Evolutionary conservation across 768 basidiomycete species (phyloP), one percentile per base, ranked within the genome.

Genomic region (Myochromella boudieri): DNA sequence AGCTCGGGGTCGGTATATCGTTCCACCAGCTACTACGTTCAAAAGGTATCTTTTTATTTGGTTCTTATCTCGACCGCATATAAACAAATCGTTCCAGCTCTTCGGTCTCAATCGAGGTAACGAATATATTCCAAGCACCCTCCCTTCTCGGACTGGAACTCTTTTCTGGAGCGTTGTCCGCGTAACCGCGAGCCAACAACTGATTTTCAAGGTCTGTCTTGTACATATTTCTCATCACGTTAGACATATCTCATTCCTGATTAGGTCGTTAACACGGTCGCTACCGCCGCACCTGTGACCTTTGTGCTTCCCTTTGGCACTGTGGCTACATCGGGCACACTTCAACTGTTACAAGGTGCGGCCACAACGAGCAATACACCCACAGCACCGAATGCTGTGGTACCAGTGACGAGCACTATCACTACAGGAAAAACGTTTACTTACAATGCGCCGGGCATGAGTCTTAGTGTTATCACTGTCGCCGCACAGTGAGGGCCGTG

Each of bases 81-180:
- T 25, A 36, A 24, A 42, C 5, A 7, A 21, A 9, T 11, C 9
- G 5, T 18, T 4, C 24, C 51, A 86, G 84, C 69, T 87, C 27
- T 86, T 86, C 68, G 78, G 81, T 44, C 51, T 72, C n/a, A 81
- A 85, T 58, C 66, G 76, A 31, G 85, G 85, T 4, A 78, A 82
- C 32, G 73, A 75, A 53, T 85, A 83, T 55, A 58, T 86, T 1
- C 80, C 84, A 3, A 84, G 79, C 58, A 85, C 81, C 0, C 68
- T 83, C 0, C 83, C 84, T 0, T 62, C 47, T 26, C 41, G 53
- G 0, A 58, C 51, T 3, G 81, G 80, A 8, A 77, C 78, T 0
- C 58, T 82, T 1, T 75, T 80, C 62, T 87, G 85, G 85, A 83
- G 81, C 50, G 75, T 85, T 8, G 69, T 71, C 6, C 67, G 72